phyloP scores from a whole-genome alignment of 495 filamentous ascomycete species.

The Hypoxylon trugodes region DNA sequence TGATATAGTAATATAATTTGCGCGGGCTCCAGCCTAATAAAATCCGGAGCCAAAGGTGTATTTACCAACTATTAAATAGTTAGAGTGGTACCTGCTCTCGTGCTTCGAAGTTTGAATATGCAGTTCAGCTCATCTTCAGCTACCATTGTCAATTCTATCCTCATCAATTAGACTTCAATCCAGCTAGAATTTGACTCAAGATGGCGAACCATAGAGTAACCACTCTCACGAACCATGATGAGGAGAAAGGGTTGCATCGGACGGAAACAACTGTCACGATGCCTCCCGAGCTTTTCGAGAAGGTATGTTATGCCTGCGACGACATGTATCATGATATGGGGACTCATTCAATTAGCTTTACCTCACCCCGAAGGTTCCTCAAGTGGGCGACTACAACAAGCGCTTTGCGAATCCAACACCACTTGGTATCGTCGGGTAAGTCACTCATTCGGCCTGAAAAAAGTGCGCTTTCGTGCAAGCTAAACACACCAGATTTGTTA shows the following conservation, averaged over 20 bases:
- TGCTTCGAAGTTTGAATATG: neutral
- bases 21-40: conserved; percentile 20
- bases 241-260: conserved; percentile 52
- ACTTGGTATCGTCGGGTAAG: conserved; percentile 60
- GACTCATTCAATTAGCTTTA: conserved; percentile 50
- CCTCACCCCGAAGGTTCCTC: conserved; percentile 61
- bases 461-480: too few species aligned
- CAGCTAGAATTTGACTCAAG: conserved; percentile 13
- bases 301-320: conserved; percentile 39
- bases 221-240: conserved; percentile 34
- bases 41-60: neutral
- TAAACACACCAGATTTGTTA: conserved; percentile 55
- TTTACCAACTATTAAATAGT: conserved; percentile 26
- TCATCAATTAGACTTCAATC: neutral
- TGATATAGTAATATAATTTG: conserved; percentile 16
- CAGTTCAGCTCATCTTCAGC: neutral
- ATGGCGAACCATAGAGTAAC: conserved; percentile 27
- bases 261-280: conserved; percentile 53
- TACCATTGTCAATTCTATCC: neutral
- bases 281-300: conserved; percentile 66
- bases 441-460: too few species aligned
- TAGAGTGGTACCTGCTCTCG: neutral
- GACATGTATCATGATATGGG: neutral
- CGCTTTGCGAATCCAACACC: conserved; percentile 64
- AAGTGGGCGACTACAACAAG: conserved; percentile 56